These are phyloP conservation scores for Candida coleopterorum DNA, from an alignment of 805 yeast genomes.

Conservation along the genomic window DNA sequence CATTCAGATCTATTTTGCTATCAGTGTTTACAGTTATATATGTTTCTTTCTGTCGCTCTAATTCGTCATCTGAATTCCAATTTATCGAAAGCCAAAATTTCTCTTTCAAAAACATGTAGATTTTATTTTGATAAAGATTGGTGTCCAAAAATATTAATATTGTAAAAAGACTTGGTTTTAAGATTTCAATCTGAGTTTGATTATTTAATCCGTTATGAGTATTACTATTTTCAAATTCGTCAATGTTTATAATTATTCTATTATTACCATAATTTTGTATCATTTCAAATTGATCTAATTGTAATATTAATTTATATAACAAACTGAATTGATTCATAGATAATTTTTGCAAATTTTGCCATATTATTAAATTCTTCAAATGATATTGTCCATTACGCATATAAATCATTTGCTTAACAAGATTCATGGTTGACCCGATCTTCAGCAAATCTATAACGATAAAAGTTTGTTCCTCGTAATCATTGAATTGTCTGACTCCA, in stretches of 20 bases:
- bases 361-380: conserved; percentile 12
- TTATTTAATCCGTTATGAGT: neutral
- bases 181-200: conserved; percentile 6
- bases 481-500: too few species aligned
- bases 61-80: conserved; percentile 2
- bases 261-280: conserved; percentile 5
- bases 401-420: conserved; percentile 4
- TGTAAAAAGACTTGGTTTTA: conserved; percentile 14
- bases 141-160: conserved; percentile 15
- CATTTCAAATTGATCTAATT: conserved; percentile 20
- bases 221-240: neutral
- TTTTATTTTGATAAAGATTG: conserved; percentile 5
- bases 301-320: conserved; percentile 15
- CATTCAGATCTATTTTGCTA: neutral
- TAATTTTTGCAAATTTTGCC: conserved; percentile 16
- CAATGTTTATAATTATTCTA: conserved; percentile 2
- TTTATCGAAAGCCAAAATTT: conserved; percentile 24
- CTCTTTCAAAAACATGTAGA: conserved; percentile 19
- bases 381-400: conserved; percentile 1
- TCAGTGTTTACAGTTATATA: too few species aligned
- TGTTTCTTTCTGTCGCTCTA: too few species aligned
- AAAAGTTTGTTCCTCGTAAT: neutral
- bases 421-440: conserved; percentile 4
- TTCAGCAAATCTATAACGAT: conserved; percentile 9
- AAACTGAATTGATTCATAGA: conserved; percentile 11